Conservation (phyloP, 129 eudicot genomes). For the Escallonia herrerae region DNA sequence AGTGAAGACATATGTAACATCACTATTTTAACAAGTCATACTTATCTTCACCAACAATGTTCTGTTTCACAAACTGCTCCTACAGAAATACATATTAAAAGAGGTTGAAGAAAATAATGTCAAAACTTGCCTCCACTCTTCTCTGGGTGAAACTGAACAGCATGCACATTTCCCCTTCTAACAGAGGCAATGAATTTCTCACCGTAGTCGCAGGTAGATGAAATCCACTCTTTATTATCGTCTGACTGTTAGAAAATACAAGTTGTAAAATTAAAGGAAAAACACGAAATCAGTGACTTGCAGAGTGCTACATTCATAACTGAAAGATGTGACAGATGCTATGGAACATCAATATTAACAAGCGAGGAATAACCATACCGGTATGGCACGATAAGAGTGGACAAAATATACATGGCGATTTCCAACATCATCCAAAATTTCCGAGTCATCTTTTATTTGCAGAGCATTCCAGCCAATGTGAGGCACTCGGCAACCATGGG, state of each 20-base stretch:
- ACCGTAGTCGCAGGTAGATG: slow-evolving; percentile 85
- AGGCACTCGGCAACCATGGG: slow-evolving; percentile 75
- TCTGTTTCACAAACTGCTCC: background rate
- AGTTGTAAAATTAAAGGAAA: background rate
- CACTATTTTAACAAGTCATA: background rate
- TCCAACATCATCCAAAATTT: slow-evolving; percentile 68
- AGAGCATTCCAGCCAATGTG: slow-evolving; percentile 98
- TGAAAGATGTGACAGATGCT: too few relatives aligned
- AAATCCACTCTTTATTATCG: slow-evolving; percentile 81
- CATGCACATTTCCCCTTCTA: slow-evolving; percentile 84
- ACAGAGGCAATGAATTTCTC: slow-evolving; percentile 78
- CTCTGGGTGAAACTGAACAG: slow-evolving; percentile 98
- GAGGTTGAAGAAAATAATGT: background rate
- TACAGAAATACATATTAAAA: background rate
- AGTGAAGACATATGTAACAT: too few relatives aligned
- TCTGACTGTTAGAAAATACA: slow-evolving; percentile 45
- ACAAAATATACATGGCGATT: slow-evolving; percentile 90
- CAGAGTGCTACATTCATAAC: background rate
- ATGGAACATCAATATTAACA: background rate
- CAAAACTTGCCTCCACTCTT: slow-evolving; percentile 82
- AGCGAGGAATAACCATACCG: slow-evolving; percentile 41
- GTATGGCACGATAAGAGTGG: slow-evolving; percentile 90
- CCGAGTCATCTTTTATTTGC: slow-evolving; percentile 49
- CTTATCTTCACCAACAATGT: background rate
- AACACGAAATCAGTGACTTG: background rate